Percentiles rank a stretch among this genome's conserved stretches.
phyloP scores from a whole-genome alignment of 148 eudicot genomes.

The Rheum nobile region DNA sequence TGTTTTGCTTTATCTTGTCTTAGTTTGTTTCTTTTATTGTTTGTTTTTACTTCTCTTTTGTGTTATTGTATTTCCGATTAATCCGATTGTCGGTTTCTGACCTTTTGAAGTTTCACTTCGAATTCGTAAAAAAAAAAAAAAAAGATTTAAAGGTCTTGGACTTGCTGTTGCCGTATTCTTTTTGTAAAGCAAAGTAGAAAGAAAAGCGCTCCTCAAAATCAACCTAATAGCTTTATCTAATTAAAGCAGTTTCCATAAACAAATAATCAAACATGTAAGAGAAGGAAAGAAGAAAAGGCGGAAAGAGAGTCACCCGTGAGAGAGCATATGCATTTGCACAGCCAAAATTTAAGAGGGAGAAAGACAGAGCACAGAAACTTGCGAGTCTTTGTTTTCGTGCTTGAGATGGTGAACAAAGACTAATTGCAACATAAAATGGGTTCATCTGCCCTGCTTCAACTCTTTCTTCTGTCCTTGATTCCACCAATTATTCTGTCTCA shows the following conservation, averaged over 20 bases:
- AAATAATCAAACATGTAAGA: conserved; percentile 21
- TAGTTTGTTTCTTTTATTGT: too few species aligned
- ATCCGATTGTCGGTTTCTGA: too few species aligned
- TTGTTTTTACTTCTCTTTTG: too few species aligned
- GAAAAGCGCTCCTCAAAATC: conserved; percentile 12
- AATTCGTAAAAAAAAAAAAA: too few species aligned
- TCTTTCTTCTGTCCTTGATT: conserved; percentile 29
- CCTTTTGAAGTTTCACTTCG: too few species aligned
- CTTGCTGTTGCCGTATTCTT: conserved; percentile 6
- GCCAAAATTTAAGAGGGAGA: conserved; percentile 17
- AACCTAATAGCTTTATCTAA: conserved; percentile 17
- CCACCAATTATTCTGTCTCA: conserved; percentile 33
- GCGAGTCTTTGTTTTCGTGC: not conserved
- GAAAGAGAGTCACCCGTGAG: conserved; percentile 20
- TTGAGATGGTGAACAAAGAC: conserved; percentile 1
- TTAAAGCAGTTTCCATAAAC: conserved; percentile 46
- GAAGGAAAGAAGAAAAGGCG: conserved; percentile 18
- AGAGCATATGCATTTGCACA: conserved; percentile 20
- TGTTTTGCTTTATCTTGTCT: too few species aligned
- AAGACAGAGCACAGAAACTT: conserved; percentile 15
- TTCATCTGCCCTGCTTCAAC: conserved; percentile 16
- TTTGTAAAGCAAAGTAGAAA: conserved; percentile 3
- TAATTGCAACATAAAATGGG: conserved; percentile 32
- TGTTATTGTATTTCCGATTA: too few species aligned
- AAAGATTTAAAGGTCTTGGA: not conserved